Evolutionary conservation across 495 filamentous ascomycete genomes (phyloP).

Genomic region (Aspergillus conjunctus): DNA sequence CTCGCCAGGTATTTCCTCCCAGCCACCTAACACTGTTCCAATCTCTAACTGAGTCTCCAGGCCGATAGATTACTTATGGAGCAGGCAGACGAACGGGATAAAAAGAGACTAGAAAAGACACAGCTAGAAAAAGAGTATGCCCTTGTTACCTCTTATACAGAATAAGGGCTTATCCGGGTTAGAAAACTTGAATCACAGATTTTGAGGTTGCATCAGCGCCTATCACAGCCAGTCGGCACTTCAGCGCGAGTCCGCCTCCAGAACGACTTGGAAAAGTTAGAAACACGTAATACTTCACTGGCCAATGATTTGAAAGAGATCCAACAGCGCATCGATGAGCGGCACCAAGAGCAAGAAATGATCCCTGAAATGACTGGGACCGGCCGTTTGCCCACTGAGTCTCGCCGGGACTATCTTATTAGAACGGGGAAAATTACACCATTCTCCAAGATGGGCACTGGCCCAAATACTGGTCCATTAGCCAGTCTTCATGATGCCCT

Average conservation of each 20-base stretch:
- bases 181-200: slow-evolving; percentile 54
- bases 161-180: slow-evolving; percentile 20
- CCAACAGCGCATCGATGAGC: slow-evolving; percentile 71
- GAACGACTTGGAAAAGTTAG: slow-evolving; percentile 63
- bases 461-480: slow-evolving; percentile 53
- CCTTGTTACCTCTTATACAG: not conserved
- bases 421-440: slow-evolving; percentile 97
- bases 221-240: slow-evolving; percentile 50
- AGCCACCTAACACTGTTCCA: not conserved
- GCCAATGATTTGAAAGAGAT: slow-evolving; percentile 77
- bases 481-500: slow-evolving; percentile 71
- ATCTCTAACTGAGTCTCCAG: slow-evolving; percentile 37
- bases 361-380: slow-evolving; percentile 45
- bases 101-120: slow-evolving; percentile 81
- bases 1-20: slow-evolving; percentile 45
- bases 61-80: slow-evolving; percentile 77
- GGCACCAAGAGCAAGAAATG: slow-evolving; percentile 57
- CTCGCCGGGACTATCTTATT: slow-evolving; percentile 83
- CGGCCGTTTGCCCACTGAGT: slow-evolving; percentile 72
- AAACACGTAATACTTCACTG: slow-evolving; percentile 60
- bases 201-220: slow-evolving; percentile 50
- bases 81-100: slow-evolving; percentile 84
- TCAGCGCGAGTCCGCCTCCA: slow-evolving; percentile 53
- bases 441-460: slow-evolving; percentile 71
- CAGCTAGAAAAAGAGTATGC: slow-evolving; percentile 58